Evolutionary conservation across 2,329 filamentous ascomycete species (phyloP).

Genomic region (Leptographium wingfieldii): DNA sequence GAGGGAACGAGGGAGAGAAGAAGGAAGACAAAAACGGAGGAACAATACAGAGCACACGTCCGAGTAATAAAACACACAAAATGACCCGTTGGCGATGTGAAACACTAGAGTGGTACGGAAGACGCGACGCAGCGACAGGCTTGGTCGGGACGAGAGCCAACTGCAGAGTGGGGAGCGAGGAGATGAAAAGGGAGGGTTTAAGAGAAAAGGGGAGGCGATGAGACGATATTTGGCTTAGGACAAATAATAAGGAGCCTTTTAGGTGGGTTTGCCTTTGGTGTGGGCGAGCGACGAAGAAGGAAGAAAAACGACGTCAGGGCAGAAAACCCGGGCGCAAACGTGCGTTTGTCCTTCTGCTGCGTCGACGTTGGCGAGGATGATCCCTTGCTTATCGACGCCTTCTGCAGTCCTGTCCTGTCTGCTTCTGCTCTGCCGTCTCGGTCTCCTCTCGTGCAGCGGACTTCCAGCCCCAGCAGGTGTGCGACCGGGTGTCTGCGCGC

Average conservation of each 20-base stretch:
- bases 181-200: background rate
- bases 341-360: no score
- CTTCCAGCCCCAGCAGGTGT: background rate
- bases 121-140: background rate
- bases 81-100: background rate
- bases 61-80: background rate
- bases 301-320: background rate
- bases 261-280: background rate
- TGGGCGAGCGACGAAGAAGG: background rate
- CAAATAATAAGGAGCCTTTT: background rate
- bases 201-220: constrained; percentile 1
- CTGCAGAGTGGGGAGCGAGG: background rate
- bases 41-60: background rate
- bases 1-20: no score
- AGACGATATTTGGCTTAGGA: constrained; percentile 2
- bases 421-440: background rate
- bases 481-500: background rate
- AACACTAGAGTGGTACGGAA: background rate
- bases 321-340: background rate
- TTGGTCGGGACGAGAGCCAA: background rate
- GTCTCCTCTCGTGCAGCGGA: background rate
- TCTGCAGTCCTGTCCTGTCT: background rate
- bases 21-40: background rate
- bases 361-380: background rate
- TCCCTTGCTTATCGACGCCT: background rate